Evolutionary conservation across 164 flowering plant genomes (phyloP), one percentile per base, ranked within the genome.

Genomic region (Nymphaea thermarum): DNA sequence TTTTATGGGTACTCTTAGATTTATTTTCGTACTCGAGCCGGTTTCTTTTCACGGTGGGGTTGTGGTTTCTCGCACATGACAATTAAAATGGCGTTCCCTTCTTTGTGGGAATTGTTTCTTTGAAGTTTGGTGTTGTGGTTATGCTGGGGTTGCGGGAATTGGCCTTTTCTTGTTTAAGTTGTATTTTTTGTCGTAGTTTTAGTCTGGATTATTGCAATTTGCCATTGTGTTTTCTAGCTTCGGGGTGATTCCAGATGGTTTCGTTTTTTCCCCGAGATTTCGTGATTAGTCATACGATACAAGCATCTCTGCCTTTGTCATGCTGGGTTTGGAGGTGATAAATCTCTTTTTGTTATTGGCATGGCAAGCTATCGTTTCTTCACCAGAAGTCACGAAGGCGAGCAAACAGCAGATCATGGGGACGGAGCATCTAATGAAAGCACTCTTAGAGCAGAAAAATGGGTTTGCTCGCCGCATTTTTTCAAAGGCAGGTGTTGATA

Each of bases 391-490:
- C 65, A 98, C 99, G 11, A 94, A 86, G 68, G 96, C 88, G 76
- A 87, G 84, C 70, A 94, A 90, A 80, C 98, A 94, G 76, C 99
- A 94, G 75, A 91, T 94, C 65, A 94, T 94, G 71, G 98, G 91
- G 87, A 94, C 99, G 1, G 99, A 94, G 75, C 99, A 91, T 80
- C 65, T n/a, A n/a, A n/a, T n/a, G n/a, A n/a, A n/a, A n/a, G n/a
- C n/a, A n/a, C n/a, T n/a, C n/a, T n/a, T n/a, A n/a, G n/a, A n/a
- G n/a, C n/a, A n/a, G n/a, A n/a, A n/a, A n/a, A n/a, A n/a, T n/a
- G n/a, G n/a, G n/a, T n/a, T n/a, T n/a, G n/a, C n/a, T n/a, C n/a
- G n/a, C n/a, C n/a, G n/a, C n/a, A n/a, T n/a, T n/a, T n/a, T n/a
- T n/a, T 80, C 94, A 47, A 91, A 91, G 78, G 87, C 75, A 36